Conservation (phyloP, 176 grass and related monocot species). For the Zoysia japonica region DNA sequence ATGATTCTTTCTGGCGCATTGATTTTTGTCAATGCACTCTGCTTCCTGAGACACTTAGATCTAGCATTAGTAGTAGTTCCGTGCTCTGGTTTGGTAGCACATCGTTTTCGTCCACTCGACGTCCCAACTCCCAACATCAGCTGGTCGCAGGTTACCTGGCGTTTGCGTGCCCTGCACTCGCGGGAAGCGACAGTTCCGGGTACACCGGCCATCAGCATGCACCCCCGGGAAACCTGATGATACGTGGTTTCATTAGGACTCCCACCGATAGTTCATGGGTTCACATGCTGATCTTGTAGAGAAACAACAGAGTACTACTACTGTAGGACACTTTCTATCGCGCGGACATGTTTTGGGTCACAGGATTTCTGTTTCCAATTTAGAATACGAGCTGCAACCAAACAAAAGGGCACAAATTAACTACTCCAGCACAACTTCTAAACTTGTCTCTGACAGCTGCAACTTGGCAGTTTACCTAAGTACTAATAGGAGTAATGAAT, state of each 20-base stretch:
- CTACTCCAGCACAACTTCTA: background rate
- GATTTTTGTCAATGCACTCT: background rate
- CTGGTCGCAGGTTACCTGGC: background rate
- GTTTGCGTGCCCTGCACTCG: background rate
- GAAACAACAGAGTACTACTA: too few species aligned
- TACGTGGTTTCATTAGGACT: background rate
- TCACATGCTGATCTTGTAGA: background rate
- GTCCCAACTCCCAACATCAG: background rate
- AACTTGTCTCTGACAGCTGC: background rate
- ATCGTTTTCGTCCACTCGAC: background rate
- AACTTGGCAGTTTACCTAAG: constrained; percentile 18
- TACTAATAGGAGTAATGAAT: background rate
- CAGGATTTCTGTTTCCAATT: background rate
- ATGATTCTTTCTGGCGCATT: background rate
- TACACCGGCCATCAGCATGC: background rate
- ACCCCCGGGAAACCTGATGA: background rate
- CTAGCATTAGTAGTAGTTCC: background rate
- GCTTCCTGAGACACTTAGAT: background rate
- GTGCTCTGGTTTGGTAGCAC: background rate
- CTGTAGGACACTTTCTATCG: background rate
- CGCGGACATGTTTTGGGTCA: background rate
- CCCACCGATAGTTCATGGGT: background rate
- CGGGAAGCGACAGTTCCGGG: background rate
- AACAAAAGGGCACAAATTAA: background rate
- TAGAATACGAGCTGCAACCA: background rate